phyloP scores from a whole-genome alignment of 345 rosid genomes.

The Citropsis articulata region DNA sequence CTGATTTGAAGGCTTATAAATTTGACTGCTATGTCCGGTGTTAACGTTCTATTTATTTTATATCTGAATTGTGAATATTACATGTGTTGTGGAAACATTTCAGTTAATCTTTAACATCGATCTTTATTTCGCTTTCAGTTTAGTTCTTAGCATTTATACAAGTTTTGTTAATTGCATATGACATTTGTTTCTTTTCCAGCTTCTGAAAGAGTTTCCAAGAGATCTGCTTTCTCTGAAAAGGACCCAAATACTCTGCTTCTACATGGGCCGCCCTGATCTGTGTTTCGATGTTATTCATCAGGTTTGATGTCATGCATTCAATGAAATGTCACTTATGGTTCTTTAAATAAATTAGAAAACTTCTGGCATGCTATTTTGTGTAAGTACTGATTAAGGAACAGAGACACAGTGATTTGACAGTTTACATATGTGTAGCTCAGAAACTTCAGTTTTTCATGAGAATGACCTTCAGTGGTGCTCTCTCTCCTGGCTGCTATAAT shows the following conservation, averaged over 20 bases:
- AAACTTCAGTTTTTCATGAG: background rate
- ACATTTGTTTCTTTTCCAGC: constrained; percentile 45
- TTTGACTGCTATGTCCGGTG: background rate
- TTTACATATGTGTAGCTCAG: background rate
- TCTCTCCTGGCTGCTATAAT: background rate
- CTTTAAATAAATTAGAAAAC: background rate
- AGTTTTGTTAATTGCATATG: constrained; percentile 7
- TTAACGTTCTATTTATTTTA: background rate
- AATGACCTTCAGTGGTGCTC: background rate
- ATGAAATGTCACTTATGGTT: constrained; percentile 2
- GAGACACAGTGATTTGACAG: background rate
- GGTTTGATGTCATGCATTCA: constrained; percentile 36
- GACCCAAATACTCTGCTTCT: constrained; percentile 69
- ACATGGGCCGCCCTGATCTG: constrained; percentile 67
- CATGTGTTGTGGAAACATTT: constrained; percentile 3
- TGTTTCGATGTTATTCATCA: constrained; percentile 60
- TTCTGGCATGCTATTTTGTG: background rate
- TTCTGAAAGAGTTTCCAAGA: constrained; percentile 60
- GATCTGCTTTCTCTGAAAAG: constrained; percentile 76
- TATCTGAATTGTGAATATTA: background rate
- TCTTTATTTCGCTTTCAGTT: constrained; percentile 9
- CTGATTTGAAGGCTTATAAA: background rate
- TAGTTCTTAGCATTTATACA: background rate
- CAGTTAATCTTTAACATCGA: background rate
- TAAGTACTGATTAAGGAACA: background rate